A percentile compares a stretch with the other conserved stretches of the same genome.
These are phyloP conservation scores for Eucalyptus victrix DNA, from an alignment of 345 rosid species.

Conservation along the genomic window DNA sequence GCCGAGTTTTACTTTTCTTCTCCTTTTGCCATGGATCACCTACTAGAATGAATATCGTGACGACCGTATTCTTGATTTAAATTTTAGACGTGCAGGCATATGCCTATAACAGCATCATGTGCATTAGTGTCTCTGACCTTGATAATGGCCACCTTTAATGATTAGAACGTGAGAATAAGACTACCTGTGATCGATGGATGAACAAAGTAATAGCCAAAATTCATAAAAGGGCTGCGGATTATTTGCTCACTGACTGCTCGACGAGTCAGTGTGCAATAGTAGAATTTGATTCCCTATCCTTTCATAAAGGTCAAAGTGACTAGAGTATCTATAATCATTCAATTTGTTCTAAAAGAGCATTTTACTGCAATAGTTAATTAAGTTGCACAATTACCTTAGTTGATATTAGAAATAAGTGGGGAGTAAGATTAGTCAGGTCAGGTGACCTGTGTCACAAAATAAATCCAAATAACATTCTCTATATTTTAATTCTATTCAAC, in stretches of 20 bases:
- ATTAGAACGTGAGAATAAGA: background rate
- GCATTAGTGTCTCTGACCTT: background rate
- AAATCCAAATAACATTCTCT: no score
- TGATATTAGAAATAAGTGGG: no score
- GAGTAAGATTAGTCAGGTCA: no score
- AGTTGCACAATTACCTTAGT: no score
- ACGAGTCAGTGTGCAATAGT: no score
- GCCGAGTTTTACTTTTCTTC: background rate
- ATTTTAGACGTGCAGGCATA: background rate
- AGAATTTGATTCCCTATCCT: no score
- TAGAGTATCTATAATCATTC: background rate
- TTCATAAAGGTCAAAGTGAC: background rate
- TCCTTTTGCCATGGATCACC: background rate
- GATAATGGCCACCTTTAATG: background rate
- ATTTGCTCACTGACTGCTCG: no score
- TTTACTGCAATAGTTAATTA: no score
- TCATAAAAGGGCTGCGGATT: no score
- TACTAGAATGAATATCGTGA: background rate
- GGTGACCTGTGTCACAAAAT: no score
- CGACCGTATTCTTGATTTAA: background rate
- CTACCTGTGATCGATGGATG: background rate
- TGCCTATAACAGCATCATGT: background rate
- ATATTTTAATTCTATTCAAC: no score
- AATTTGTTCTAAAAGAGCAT: background rate
- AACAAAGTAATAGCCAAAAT: no score